phyloP scores from a whole-genome alignment of 1,139 yeast species.

The Candida frijolesensis region DNA sequence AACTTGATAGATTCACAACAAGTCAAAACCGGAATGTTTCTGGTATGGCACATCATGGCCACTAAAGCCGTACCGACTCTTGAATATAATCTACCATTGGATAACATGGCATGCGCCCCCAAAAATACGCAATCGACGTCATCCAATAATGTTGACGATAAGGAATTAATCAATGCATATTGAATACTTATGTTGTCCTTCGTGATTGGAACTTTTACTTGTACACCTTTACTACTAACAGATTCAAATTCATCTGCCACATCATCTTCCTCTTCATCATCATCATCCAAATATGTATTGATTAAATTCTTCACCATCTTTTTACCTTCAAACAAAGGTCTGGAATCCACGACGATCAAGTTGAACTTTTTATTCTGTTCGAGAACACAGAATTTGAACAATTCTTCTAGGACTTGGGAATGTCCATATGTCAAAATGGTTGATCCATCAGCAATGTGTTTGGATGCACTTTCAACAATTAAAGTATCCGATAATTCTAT shows the following conservation, averaged over 20 bases:
- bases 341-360: conserved; percentile 89
- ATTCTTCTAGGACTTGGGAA: conserved; percentile 77
- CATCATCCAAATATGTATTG: conserved; percentile 31
- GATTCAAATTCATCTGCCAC: conserved; percentile 47
- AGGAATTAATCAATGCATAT: conserved; percentile 77
- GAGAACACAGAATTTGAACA: conserved; percentile 68
- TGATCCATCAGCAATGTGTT: conserved; percentile 74
- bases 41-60: conserved; percentile 86
- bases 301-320: conserved; percentile 62
- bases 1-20: conserved; percentile 96
- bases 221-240: conserved; percentile 16
- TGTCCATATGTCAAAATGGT: conserved; percentile 88
- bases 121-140: conserved; percentile 85
- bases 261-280: conserved; percentile 45
- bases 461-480: conserved; percentile 79
- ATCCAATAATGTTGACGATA: conserved; percentile 77
- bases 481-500: conserved; percentile 82
- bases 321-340: conserved; percentile 94
- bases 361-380: conserved; percentile 69
- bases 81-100: conserved; percentile 90
- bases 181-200: conserved; percentile 38
- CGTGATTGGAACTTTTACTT: conserved; percentile 30
- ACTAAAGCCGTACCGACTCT: conserved; percentile 95
- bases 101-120: conserved; percentile 97
- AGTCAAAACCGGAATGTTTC: conserved; percentile 91